These are phyloP conservation scores for Fusarium sacchari DNA, from an alignment of 2,329 filamentous ascomycete genomes.

Conservation along the genomic window DNA sequence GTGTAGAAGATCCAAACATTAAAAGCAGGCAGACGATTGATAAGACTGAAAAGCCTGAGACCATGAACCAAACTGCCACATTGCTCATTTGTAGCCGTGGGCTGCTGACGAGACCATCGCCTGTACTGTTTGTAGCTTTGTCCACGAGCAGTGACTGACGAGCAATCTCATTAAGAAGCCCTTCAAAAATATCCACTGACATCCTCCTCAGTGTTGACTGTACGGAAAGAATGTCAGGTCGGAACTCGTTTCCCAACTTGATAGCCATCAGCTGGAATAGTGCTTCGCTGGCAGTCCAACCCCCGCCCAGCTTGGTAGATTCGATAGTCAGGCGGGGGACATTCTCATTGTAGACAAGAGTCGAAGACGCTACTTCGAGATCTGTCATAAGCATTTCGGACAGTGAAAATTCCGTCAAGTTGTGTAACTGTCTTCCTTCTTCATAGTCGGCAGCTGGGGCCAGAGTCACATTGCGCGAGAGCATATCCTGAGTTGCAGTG, in stretches of 20 bases:
- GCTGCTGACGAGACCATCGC: neutral
- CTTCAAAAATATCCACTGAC: rapidly evolving
- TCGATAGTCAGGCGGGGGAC: neutral
- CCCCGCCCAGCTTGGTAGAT: rapidly evolving
- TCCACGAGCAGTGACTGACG: neutral
- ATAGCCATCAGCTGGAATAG: neutral
- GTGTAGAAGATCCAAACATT: neutral
- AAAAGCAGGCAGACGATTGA: rapidly evolving
- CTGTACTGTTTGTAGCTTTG: neutral
- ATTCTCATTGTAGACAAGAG: rapidly evolving
- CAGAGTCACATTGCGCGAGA: neutral
- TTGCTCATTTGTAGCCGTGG: rapidly evolving
- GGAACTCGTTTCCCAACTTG: neutral
- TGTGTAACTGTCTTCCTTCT: rapidly evolving
- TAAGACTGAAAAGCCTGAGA: neutral
- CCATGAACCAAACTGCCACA: rapidly evolving
- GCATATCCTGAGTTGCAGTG: neutral
- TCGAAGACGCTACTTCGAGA: rapidly evolving
- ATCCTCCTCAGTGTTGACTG: rapidly evolving
- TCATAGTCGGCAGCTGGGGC: rapidly evolving
- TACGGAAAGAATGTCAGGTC: rapidly evolving
- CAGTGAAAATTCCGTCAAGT: rapidly evolving
- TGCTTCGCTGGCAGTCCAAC: neutral
- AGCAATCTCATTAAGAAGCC: neutral
- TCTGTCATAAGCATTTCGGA: neutral